A percentile compares a stretch with the other conserved stretches of the same genome.
phyloP scores from a whole-genome alignment of 2,329 filamentous ascomycete genomes.

The Trichoderma gracile region DNA sequence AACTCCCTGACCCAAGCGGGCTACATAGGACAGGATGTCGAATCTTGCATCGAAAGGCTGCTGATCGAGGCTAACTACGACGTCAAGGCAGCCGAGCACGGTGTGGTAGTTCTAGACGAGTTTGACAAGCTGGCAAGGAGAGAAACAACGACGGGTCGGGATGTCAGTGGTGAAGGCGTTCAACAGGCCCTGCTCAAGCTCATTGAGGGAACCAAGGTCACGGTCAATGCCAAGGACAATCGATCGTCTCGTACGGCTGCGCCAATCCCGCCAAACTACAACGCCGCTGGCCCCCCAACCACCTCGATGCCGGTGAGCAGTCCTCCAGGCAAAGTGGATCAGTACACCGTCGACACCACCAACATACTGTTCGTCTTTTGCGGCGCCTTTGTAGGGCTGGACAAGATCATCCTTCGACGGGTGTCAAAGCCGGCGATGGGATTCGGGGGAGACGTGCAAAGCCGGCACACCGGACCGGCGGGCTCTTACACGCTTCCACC shows the following conservation, averaged over 20 bases:
- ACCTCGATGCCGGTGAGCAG: constrained; percentile 50
- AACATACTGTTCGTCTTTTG: constrained; percentile 98
- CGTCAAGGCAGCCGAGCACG: constrained; percentile 77
- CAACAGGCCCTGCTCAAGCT: constrained; percentile 95
- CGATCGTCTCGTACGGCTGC: constrained; percentile 56
- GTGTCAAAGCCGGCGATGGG: constrained; percentile 84
- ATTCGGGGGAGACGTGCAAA: constrained; percentile 80
- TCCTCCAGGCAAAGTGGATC: constrained; percentile 56
- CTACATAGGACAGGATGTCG: constrained; percentile 98
- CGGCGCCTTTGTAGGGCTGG: constrained; percentile 89
- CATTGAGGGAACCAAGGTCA: constrained; percentile 91
- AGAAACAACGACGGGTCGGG: constrained; percentile 83
- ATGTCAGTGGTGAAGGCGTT: constrained; percentile 94
- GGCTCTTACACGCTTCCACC: constrained; percentile 64
- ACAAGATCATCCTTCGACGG: constrained; percentile 84
- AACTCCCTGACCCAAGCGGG: constrained; percentile 95
- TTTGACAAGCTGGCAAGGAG: constrained; percentile 95
- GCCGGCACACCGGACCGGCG: constrained; percentile 50
- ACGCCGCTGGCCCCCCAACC: constrained; percentile 45
- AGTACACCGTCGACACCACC: constrained; percentile 81
- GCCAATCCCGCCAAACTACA: constrained; percentile 57
- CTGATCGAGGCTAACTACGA: constrained; percentile 90
- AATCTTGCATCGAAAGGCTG: constrained; percentile 87
- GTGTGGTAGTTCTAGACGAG: constrained; percentile 94
- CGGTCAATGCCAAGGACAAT: constrained; percentile 83